phyloP scores from a whole-genome alignment of 1,284 basidiomycete genomes.

The Rhodofomes roseus region DNA sequence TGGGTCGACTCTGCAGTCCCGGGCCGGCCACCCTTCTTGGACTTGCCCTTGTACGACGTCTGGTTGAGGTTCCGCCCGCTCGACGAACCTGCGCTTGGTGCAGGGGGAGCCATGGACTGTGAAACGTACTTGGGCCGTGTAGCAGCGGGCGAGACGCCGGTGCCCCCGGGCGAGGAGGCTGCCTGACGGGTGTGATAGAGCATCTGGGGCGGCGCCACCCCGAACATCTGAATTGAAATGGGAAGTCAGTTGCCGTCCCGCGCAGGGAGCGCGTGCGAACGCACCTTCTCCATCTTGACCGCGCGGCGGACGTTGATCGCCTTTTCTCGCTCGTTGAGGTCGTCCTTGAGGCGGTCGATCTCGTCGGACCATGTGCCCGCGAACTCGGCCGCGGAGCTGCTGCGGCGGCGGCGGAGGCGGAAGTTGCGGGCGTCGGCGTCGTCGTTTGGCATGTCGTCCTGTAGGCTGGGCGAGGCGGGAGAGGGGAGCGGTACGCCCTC shows the following conservation, averaged over 20 bases:
- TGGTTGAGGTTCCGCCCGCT: conserved; percentile 43
- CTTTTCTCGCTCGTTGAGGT: conserved; percentile 66
- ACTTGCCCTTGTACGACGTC: conserved; percentile 32
- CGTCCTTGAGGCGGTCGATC: conserved; percentile 61
- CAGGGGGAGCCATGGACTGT: not conserved
- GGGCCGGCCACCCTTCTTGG: conserved; percentile 39
- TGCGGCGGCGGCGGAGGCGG: conserved; percentile 49
- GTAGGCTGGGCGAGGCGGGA: conserved; percentile 18
- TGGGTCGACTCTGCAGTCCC: conserved; percentile 55
- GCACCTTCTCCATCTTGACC: conserved; percentile 80
- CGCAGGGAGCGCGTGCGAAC: not conserved
- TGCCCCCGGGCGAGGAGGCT: conserved; percentile 35
- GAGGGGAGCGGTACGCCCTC: conserved; percentile 41
- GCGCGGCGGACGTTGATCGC: conserved; percentile 74
- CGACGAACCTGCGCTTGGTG: conserved; percentile 3
- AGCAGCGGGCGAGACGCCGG: conserved; percentile 9
- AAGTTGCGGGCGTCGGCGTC: conserved; percentile 28
- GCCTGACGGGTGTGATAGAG: conserved; percentile 58
- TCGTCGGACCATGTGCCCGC: conserved; percentile 46
- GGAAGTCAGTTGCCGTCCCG: not conserved
- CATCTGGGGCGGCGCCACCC: conserved; percentile 70
- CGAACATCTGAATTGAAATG: conserved; percentile 57
- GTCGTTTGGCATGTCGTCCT: conserved; percentile 16
- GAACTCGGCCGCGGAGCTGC: conserved; percentile 50
- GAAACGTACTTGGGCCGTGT: not conserved